A percentile compares a stretch with the other conserved stretches of the same genome.
These are phyloP conservation scores for Phytophthora syringae DNA, from an alignment of 352 stramenopile genomes.

Conservation along the genomic window DNA sequence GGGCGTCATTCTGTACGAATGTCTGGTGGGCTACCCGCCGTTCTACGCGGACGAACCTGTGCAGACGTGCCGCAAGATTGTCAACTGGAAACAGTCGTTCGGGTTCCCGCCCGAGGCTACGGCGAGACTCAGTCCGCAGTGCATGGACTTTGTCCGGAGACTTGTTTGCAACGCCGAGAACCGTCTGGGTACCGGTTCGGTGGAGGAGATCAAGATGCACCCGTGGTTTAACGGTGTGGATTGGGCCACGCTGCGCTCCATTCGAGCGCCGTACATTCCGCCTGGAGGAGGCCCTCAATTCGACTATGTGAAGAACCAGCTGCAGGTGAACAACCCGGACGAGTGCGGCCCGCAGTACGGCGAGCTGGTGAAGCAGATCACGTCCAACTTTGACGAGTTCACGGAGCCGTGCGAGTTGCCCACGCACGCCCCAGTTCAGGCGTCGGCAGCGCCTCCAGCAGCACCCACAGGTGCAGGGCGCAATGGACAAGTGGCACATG, in stretches of 20 bases:
- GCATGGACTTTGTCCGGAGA: conserved; percentile 92
- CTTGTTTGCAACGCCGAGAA: conserved; percentile 96
- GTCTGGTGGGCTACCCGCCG: conserved; percentile 98
- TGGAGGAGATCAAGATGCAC: conserved; percentile 97
- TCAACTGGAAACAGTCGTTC: conserved; percentile 90
- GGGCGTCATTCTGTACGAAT: conserved; percentile 99
- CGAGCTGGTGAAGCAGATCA: conserved; percentile 92
- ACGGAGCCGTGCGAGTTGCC: conserved; percentile 82
- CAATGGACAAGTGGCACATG: conserved; percentile 2
- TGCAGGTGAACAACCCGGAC: conserved; percentile 81
- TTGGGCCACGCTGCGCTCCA: conserved; percentile 87
- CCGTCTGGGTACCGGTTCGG: conserved; percentile 92
- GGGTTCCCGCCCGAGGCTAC: conserved; percentile 76
- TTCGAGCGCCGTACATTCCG: conserved; percentile 91
- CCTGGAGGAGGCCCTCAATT: conserved; percentile 89
- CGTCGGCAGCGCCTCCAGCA: conserved; percentile 25
- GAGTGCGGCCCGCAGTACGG: conserved; percentile 76
- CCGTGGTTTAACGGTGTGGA: conserved; percentile 97
- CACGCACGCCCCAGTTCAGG: conserved; percentile 24
- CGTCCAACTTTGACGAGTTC: conserved; percentile 98
- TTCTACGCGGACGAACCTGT: conserved; percentile 99
- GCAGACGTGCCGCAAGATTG: conserved; percentile 97
- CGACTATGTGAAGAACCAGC: conserved; percentile 90
- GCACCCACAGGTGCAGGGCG: conserved; percentile 14
- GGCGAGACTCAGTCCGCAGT: conserved; percentile 73